Evolutionary conservation across 1,139 yeast genomes (phyloP), one percentile per base, ranked within the genome.

Genomic region (Hansenula sp.): DNA sequence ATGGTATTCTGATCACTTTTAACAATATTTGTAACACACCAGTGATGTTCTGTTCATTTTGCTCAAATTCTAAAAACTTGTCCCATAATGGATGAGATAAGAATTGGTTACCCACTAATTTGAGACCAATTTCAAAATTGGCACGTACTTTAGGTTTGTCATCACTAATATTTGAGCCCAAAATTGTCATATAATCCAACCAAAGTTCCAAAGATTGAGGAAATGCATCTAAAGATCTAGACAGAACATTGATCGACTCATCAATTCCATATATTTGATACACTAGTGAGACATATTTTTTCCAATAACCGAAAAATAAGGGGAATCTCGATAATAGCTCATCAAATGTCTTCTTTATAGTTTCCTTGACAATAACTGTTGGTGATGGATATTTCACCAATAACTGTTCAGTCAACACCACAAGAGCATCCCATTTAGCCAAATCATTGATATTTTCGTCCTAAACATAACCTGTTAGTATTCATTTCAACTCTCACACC

Each of bases 51-150:
- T 49, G 48, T 36, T 60, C 55, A 16, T 55, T 50, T 3, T 63
- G 55, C 47, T 75, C 78, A 65, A 75, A 79, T 19, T 70, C 77
- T 29, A 84, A 62, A 43, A 72, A 75, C 47, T 72, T 69, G 59
- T 84, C 88, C 93, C 93, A 85, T 31, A 84, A 59, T 0, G 76
- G 67, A 56, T 81, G 84, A 1, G 87, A 72, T 46, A 77, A 64
- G 61, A 82, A 84, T 44, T 83, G 79, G 38, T 66, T 57, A 0
- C 88, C 90, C 40, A 79, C 70, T 17, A 61, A 49, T 4, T 50
- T 46, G 10, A 70, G 54, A 0, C 79, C 84, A 2, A 59, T 57
- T 18, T 60, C 52, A 49, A 78, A 79, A 32, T 71, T 63, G 0
- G 41, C 45, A 34, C 77, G 57, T n/a, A 77, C 65, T 21, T 50